Evolutionary conservation across 1,139 yeast genomes (phyloP), one percentile per base, ranked within the genome.

Genomic region (Magnusiomyces tetraspermus): DNA sequence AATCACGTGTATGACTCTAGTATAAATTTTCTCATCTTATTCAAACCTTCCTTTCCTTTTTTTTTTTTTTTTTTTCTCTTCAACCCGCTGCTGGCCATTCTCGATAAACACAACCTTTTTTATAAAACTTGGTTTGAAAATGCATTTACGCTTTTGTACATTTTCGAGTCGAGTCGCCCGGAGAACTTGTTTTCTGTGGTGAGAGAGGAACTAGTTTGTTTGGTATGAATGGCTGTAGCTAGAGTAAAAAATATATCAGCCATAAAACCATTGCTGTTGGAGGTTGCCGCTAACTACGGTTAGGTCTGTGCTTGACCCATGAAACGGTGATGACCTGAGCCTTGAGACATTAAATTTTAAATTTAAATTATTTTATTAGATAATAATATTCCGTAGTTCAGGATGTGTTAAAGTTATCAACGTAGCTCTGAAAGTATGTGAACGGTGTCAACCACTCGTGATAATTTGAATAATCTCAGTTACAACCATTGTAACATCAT

Each of bases 201-300:
- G 4, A 24, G 22, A 21, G 15, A 31, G 19, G 24, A 17, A 4
- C 19, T 23, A 19, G 17, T 42, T 42, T 26, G 19, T 42, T 42
- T 42, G 46, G 46, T 31, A 42, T 19, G 19, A 42, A 19, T 21
- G 33, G 46, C 24, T 42, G 21, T 21, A 42, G 33, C 46, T 24
- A 42, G 46, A 42, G 19, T 23, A 42, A 42, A 22, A 8, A 15
- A 6, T n/a, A n/a, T n/a, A n/a, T 76, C 85, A 77, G 74, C 82
- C 79, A 77, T 80, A 80, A 80, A 80, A 86, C 95, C 95, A 86
- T 86, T 86, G 95, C 89, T 78, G 84, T 82, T 80, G 68, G 87
- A 85, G 94, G 94, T 83, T 81, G 86, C 87, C 79, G 75, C 72
- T 71, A 63, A 59, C 54, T 59, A n/a, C n/a, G 64, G 59, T 61